Evolutionary conservation across 805 yeast genomes (phyloP), one percentile per base, ranked within the genome.

Genomic region (Candida khao-thaluensis): DNA sequence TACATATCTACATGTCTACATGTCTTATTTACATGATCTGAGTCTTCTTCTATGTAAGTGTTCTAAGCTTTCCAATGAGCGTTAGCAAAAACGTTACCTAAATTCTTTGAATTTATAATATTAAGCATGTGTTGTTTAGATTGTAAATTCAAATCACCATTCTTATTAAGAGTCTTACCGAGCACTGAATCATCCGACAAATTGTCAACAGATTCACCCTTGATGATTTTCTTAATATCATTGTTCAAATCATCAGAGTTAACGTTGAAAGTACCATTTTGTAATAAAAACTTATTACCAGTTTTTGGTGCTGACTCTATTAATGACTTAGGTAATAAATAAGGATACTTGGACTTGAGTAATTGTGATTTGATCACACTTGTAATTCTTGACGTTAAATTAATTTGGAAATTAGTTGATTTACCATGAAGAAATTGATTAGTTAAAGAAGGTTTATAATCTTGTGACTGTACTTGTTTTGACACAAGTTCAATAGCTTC

Each of bases 311-410:
- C 53, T 33, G 41, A 34, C 20, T 62, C 60, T 27, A 69, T 54
- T 27, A 68, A 49, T 8, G 56, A 34, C 42, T 49, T 56, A 15
- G 74, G 72, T 42, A 69, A 51, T 42, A 51, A 50, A 53, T 57
- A 69, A 4, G 74, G 74, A 49, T 67, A 69, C 34, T 66, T 62
- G 14, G 72, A 65, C 30, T 54, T 54, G 35, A 64, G 42, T 45
- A 69, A 59, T 21, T 59, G 50, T 28, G 62, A 59, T 51, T 69
- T 69, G 39, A 70, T 56, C 34, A 69, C 59, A 31, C 72, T 63
- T 2, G 72, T 68, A 8, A 67, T 59, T 46, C 73, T 56, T 7
- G 68, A 51, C 14, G 59, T 44, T 8, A 56, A 40, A 23, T 57
- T 42, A 5, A 62, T 42, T 43, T 56, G 56, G 31, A 61, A 45